Conservation (phyloP, 345 rosid species). For the Syzygium grande region DNA sequence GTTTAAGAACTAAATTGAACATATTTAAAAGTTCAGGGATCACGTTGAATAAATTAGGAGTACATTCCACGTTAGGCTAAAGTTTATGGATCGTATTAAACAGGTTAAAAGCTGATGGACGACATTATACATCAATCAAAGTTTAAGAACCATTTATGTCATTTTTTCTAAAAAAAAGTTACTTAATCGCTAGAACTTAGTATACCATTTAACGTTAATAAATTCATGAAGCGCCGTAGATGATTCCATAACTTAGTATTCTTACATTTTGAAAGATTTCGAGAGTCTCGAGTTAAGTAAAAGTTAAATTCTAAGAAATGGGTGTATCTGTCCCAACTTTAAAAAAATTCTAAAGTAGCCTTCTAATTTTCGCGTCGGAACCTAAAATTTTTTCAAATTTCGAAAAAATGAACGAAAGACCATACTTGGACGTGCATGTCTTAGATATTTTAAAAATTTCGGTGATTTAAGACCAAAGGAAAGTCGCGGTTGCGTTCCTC, state of each 20-base stretch:
- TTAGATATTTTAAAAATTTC: accelerated
- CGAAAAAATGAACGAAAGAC: not conserved
- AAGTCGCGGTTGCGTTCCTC: accelerated
- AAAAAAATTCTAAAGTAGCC: not conserved
- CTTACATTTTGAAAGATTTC: not conserved
- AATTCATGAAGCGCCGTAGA: not conserved
- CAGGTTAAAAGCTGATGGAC: too few species aligned
- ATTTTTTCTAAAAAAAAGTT: not conserved
- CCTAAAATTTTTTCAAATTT: not conserved
- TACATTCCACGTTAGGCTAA: too few species aligned
- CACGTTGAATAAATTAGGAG: too few species aligned
- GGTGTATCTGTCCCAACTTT: accelerated
- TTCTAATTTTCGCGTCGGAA: accelerated
- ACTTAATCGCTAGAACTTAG: not conserved
- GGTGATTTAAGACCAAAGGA: not conserved
- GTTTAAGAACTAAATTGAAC: too few species aligned
- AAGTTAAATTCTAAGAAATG: not conserved
- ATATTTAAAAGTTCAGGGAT: too few species aligned
- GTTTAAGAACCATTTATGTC: accelerated
- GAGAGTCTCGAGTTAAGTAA: not conserved
- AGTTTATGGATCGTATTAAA: too few species aligned
- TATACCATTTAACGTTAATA: not conserved
- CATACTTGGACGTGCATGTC: not conserved
- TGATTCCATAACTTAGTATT: not conserved
- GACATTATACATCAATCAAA: not conserved